Conservation (phyloP, 352 stramenopile genomes). For the Phytopythium aichiense region DNA sequence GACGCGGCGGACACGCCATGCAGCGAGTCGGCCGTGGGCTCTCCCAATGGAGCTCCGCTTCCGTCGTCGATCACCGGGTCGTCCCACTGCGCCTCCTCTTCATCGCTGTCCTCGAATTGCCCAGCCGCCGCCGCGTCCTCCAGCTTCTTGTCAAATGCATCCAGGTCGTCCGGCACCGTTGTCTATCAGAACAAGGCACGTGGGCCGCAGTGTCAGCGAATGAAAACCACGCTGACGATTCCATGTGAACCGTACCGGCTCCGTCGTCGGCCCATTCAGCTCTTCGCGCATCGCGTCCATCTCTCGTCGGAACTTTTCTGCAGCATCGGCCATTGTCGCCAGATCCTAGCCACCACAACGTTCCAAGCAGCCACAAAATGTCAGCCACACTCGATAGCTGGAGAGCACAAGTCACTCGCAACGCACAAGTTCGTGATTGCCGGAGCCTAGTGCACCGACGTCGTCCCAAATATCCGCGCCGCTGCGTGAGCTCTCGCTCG, state of each 20-base stretch:
- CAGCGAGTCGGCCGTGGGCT: conserved; percentile 9
- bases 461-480: conserved; percentile 79
- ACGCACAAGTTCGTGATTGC: conserved; percentile 63
- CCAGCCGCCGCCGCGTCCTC: conserved; percentile 62
- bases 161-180: conserved; percentile 34
- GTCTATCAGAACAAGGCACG: not conserved
- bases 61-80: conserved; percentile 23
- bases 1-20: conserved; percentile 9
- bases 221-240: not conserved
- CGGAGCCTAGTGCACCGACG: conserved; percentile 40
- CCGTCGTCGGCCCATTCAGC: conserved; percentile 25
- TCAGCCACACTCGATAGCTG: not conserved
- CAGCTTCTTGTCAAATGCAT: conserved; percentile 78
- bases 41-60: conserved; percentile 22
- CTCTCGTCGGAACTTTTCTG: conserved; percentile 80
- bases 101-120: conserved; percentile 84
- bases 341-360: conserved; percentile 47
- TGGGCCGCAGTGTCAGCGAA: not conserved
- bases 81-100: conserved; percentile 69
- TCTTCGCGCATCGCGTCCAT: conserved; percentile 83
- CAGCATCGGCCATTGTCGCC: conserved; percentile 72
- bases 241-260: conserved; percentile 18
- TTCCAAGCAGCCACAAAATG: conserved; percentile 4
- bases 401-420: not conserved
- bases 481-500: conserved; percentile 25